Conservation (phyloP, 225 moss, liverwort and hornwort species). For the Sphagnum contortum region DNA sequence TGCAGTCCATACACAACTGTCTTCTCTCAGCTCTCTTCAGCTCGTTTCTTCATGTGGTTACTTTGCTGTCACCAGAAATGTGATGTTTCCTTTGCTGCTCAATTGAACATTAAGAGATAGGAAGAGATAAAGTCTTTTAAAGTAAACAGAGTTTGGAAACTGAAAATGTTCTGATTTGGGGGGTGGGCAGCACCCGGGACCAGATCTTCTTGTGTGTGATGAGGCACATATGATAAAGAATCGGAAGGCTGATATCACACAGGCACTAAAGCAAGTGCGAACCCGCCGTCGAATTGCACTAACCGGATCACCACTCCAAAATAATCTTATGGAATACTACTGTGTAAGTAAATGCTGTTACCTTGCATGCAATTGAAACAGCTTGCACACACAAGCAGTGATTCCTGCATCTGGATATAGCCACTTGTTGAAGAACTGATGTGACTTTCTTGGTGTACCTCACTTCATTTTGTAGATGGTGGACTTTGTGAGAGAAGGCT, state of each 20-base stretch:
- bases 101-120: too few relatives aligned
- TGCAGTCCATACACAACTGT: background rate
- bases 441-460: background rate
- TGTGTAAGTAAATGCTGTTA: constrained; percentile 54
- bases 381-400: too few relatives aligned
- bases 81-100: too few relatives aligned
- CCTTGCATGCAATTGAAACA: background rate
- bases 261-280: constrained; percentile 81
- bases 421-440: background rate
- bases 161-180: too few relatives aligned
- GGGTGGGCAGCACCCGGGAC: constrained; percentile 79
- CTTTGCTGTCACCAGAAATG: too few relatives aligned
- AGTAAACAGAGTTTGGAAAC: too few relatives aligned
- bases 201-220: constrained; percentile 94
- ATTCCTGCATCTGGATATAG: background rate
- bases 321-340: constrained; percentile 96
- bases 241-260: constrained; percentile 85
- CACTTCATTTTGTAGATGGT: constrained; percentile 75
- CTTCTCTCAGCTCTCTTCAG: too few relatives aligned
- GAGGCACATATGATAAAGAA: constrained; percentile 99
- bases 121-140: too few relatives aligned
- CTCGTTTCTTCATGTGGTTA: too few relatives aligned
- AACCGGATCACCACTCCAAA: constrained; percentile 94
- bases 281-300: constrained; percentile 90
- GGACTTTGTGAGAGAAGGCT: constrained; percentile 91